Percentiles rank a stretch among this genome's conserved stretches.
phyloP scores from a whole-genome alignment of 2,329 filamentous ascomycete species.

The Aureobasidium leucospermi region DNA sequence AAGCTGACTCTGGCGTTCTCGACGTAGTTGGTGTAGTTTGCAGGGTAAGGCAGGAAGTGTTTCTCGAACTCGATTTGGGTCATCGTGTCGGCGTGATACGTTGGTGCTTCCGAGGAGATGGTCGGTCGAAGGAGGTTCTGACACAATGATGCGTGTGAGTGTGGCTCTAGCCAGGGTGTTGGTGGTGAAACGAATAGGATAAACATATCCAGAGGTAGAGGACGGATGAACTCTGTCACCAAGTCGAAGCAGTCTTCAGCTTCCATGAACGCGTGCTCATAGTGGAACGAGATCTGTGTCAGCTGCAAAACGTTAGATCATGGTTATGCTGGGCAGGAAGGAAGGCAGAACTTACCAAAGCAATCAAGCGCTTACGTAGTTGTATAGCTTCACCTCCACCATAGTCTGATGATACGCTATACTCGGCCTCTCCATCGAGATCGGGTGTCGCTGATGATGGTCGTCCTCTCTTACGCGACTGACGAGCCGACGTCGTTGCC shows the following conservation, averaged over 20 bases:
- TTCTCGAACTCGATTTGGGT: constrained; percentile 44
- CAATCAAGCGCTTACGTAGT: constrained; percentile 57
- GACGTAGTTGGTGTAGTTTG: constrained; percentile 51
- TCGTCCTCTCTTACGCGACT: constrained; percentile 5
- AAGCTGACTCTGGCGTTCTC: constrained; percentile 70
- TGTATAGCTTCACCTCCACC: constrained; percentile 48
- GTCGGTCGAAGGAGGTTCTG: constrained; percentile 47
- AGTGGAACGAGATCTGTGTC: not conserved
- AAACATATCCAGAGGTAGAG: constrained; percentile 53
- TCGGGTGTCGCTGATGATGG: not conserved
- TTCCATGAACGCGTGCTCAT: constrained; percentile 35
- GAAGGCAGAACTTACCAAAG: constrained; percentile 29
- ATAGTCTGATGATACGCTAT: constrained; percentile 19
- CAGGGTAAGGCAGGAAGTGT: constrained; percentile 60
- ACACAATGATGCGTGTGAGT: constrained; percentile 43
- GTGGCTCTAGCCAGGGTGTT: constrained; percentile 31
- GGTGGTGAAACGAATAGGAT: constrained; percentile 45
- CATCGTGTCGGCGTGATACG: constrained; percentile 36
- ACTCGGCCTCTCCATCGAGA: constrained; percentile 8
- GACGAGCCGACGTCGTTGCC: not conserved
- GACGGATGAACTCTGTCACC: constrained; percentile 50
- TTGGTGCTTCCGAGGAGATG: constrained; percentile 36
- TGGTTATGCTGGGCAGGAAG: not conserved
- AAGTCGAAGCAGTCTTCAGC: constrained; percentile 53
- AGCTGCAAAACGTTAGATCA: constrained; percentile 4